Base-by-base conservation (phyloP, 2,329 filamentous ascomycete species). In the Rhinocladiella similis region DNA sequence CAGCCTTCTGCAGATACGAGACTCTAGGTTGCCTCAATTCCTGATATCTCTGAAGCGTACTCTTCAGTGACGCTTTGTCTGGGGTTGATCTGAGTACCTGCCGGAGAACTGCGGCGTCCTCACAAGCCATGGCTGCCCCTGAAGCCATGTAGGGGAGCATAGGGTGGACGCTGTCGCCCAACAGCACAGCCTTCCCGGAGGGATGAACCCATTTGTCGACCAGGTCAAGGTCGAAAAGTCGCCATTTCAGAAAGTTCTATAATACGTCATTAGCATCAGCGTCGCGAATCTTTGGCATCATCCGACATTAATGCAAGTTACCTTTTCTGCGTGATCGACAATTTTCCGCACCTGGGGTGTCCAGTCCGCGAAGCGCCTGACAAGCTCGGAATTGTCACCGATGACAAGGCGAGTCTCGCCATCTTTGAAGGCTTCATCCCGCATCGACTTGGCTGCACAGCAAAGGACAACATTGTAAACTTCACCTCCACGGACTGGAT, bases 131-230 rank as follows among this genome's bases (percentile, higher is more conserved):
- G 7, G 85, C 84, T 10, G 86, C 85, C 36, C 86, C 86, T 70
- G 88, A 84, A 43, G 81, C 84, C 3, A 87, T 76, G 65, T 88
- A 85, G 1, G 85, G 86, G 47, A 88, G 79, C 18, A 84, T 88
- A 1, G 85, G 84, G 66, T 89, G 85, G 68, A 84, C 87, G 2
- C 84, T 80, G 65, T 89, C 85, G 45, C 85, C 86, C 9, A 86
- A 69, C 13, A 88, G 75, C 2, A 78, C 80, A 2, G 82, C 80
- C 45, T 73, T 74, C 33, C 83, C 85, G 84, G 42, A 35, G 4
- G 51, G 42, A 27, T 53, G 51, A 7, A 53, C 43, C 51, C 51
- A 88, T 1, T 76, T 79, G 0, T 80, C 74, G 25, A 88, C 74
- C 3, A 79, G 76, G 57, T 77, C 77, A 65, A 86, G 81, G 55